phyloP scores from a whole-genome alignment of 495 filamentous ascomycete genomes.

The Thermothielavioides terrestris region DNA sequence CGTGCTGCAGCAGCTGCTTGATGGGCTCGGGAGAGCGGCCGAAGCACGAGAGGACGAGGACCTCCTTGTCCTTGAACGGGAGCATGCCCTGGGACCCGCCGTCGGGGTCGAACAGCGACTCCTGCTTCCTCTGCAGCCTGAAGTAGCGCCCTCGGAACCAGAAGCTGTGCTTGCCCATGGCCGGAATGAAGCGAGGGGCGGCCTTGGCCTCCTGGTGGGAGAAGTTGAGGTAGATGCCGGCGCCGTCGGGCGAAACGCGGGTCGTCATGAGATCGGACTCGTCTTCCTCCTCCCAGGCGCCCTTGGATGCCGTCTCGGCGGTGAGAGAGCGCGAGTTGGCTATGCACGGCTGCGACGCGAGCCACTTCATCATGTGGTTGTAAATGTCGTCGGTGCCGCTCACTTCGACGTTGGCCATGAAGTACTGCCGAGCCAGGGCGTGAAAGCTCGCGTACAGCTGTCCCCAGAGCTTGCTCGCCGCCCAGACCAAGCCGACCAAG shows the following conservation, averaged over 20 bases:
- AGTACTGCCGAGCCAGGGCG: constrained; percentile 32
- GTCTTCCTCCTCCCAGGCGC: constrained; percentile 45
- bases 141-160: constrained; percentile 36
- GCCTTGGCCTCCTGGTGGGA: constrained; percentile 34
- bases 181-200: constrained; percentile 32
- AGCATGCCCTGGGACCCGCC: constrained; percentile 15
- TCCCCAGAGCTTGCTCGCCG: constrained; percentile 25
- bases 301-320: constrained; percentile 47
- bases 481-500: constrained; percentile 31
- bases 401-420: constrained; percentile 49
- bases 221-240: constrained; percentile 35
- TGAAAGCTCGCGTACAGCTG: constrained; percentile 23
- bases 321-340: constrained; percentile 47
- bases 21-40: constrained; percentile 47
- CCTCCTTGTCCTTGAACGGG: constrained; percentile 32
- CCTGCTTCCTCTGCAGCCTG: constrained; percentile 30
- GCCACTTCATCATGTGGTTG: constrained; percentile 51
- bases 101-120: constrained; percentile 24
- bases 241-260: constrained; percentile 25
- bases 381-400: constrained; percentile 52
- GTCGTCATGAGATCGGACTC: constrained; percentile 28
- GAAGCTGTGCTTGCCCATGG: constrained; percentile 32
- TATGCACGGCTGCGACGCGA: constrained; percentile 45
- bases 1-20: constrained; percentile 50
- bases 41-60: constrained; percentile 34